phyloP scores from a whole-genome alignment of 768 basidiomycete species.

The Phaeotremella fagi region DNA sequence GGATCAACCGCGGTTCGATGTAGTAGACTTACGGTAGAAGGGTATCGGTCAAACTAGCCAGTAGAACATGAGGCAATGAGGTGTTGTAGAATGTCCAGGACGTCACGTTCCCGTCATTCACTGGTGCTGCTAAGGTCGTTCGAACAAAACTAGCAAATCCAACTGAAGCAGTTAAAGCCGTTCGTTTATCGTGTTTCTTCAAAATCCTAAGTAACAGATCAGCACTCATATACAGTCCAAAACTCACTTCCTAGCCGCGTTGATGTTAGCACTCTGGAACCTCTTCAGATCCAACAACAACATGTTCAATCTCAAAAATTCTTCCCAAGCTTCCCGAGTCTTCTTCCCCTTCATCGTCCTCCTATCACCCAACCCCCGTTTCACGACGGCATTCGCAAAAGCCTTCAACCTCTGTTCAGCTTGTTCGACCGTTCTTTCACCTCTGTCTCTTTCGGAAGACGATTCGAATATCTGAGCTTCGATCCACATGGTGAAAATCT shows the following conservation, averaged over 20 bases:
- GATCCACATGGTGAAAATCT: conserved; percentile 80
- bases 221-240: neutral
- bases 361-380: conserved; percentile 57
- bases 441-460: conserved; percentile 59
- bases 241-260: conserved; percentile 72
- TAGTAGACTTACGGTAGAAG: conserved; percentile 65
- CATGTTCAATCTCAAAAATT: conserved; percentile 70
- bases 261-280: conserved; percentile 79
- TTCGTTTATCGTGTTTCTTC: conserved; percentile 90
- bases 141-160: conserved; percentile 53
- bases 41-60: conserved; percentile 75
- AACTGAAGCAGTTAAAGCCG: conserved; percentile 60
- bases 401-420: conserved; percentile 61
- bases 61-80: conserved; percentile 61
- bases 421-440: conserved; percentile 66
- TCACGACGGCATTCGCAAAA: conserved; percentile 60
- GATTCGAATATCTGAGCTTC: conserved; percentile 83
- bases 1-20: conserved; percentile 61
- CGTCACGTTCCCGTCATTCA: conserved; percentile 40
- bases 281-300: conserved; percentile 77
- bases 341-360: conserved; percentile 58
- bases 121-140: conserved; percentile 35
- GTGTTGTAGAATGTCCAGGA: conserved; percentile 49
- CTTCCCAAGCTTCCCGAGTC: conserved; percentile 60
- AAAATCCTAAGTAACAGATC: conserved; percentile 48